Conservation (phyloP, 208 protist species). For the Perkinsela sp. region DNA sequence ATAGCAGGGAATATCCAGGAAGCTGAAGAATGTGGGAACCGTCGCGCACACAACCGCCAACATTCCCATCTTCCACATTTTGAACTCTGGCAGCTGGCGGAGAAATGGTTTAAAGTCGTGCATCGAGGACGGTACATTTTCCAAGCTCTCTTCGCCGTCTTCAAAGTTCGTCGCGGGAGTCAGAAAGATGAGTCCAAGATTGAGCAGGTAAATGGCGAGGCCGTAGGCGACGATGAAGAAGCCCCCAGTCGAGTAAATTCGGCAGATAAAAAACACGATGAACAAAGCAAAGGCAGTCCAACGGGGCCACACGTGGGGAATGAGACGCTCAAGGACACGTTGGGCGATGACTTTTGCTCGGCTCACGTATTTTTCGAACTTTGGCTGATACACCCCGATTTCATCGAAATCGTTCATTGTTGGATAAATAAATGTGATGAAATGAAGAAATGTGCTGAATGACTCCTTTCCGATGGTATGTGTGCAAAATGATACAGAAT, state of each 20-base stretch:
- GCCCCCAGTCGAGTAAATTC: slow-evolving; percentile 30
- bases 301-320: slow-evolving; percentile 5
- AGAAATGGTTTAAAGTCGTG: slow-evolving; percentile 74
- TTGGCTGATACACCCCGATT: neutral
- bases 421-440: neutral
- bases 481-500: too few relatives aligned
- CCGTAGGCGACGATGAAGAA: slow-evolving; percentile 87
- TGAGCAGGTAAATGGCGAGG: slow-evolving; percentile 81
- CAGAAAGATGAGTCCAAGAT: slow-evolving; percentile 75
- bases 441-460: neutral
- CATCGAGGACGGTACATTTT: slow-evolving; percentile 3
- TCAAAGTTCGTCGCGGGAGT: slow-evolving; percentile 73
- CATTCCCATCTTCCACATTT: slow-evolving; percentile 71
- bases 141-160: slow-evolving; percentile 6
- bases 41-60: slow-evolving; percentile 50
- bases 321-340: neutral
- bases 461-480: too few relatives aligned
- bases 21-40: slow-evolving; percentile 59
- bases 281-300: slow-evolving; percentile 35
- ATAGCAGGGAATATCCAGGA: slow-evolving; percentile 85
- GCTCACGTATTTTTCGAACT: neutral
- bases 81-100: slow-evolving; percentile 77
- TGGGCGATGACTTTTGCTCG: neutral
- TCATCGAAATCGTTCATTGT: neutral
- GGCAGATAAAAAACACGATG: slow-evolving; percentile 24